phyloP scores from a whole-genome alignment of 208 protist species.

The Naegleria gruberi region DNA sequence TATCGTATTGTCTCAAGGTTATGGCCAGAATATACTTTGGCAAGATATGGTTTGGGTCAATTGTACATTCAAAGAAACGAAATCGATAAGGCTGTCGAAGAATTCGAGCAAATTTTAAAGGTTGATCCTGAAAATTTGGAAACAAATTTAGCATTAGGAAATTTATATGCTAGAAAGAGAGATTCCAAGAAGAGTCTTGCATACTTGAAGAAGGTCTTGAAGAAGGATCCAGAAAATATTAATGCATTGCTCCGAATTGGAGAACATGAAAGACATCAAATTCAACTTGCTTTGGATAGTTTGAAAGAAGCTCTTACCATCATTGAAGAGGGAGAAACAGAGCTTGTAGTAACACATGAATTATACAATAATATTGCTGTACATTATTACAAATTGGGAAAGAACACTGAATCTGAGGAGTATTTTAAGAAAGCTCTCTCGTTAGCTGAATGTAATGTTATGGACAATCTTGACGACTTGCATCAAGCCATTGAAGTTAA shows the following conservation, averaged over 20 bases:
- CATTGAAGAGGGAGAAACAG: not conserved
- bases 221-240: not conserved
- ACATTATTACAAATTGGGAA: not conserved
- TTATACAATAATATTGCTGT: constrained; percentile 27
- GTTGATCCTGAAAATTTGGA: constrained; percentile 47
- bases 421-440: not conserved
- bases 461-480: not conserved
- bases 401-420: not conserved
- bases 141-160: constrained; percentile 29
- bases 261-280: not conserved
- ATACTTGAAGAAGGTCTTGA: not conserved
- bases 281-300: not conserved
- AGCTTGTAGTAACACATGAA: not conserved
- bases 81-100: constrained; percentile 37
- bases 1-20: not conserved
- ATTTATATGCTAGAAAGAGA: not conserved
- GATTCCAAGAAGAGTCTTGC: not conserved
- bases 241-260: constrained; percentile 18
- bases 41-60: constrained; percentile 37
- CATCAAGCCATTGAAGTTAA: not conserved
- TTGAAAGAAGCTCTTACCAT: not conserved
- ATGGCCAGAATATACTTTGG: constrained; percentile 30
- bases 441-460: not conserved
- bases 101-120: constrained; percentile 38
- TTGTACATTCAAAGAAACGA: constrained; percentile 36